These are phyloP conservation scores for Penicillium sp. DNA, from an alignment of 2,329 filamentous ascomycete genomes.

Conservation along the genomic window DNA sequence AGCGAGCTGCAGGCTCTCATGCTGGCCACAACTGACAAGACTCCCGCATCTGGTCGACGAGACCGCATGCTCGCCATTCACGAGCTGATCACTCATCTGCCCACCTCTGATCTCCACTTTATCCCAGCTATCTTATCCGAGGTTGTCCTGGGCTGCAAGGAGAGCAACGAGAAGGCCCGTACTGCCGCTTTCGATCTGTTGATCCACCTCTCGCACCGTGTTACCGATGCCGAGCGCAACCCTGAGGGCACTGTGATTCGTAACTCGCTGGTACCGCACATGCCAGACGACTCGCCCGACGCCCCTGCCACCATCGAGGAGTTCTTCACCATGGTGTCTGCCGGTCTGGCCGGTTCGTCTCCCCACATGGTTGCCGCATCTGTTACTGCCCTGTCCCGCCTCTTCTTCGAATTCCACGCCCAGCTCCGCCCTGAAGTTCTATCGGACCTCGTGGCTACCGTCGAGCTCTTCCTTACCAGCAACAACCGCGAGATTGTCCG, in stretches of 20 bases:
- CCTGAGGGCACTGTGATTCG: conserved; percentile 66
- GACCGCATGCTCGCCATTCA: conserved; percentile 80
- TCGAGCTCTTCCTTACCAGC: conserved; percentile 92
- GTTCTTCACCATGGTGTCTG: conserved; percentile 97
- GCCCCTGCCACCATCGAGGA: conserved; percentile 82
- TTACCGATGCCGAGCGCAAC: conserved; percentile 58
- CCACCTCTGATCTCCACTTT: conserved; percentile 77
- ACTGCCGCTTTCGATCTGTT: conserved; percentile 86
- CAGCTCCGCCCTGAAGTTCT: conserved; percentile 65
- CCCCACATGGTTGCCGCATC: conserved; percentile 97
- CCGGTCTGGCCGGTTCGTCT: conserved; percentile 83
- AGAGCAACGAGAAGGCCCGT: conserved; percentile 91
- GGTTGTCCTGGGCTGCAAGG: conserved; percentile 93
- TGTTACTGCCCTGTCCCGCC: conserved; percentile 90
- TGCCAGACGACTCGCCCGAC: conserved; percentile 72
- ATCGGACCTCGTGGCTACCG: conserved; percentile 81
- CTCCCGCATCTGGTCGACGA: conserved; percentile 75
- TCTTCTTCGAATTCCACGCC: conserved; percentile 84
- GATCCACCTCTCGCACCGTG: conserved; percentile 79
- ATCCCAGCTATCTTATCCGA: conserved; percentile 87
- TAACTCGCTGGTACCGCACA: conserved; percentile 79
- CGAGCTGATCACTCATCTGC: conserved; percentile 73
- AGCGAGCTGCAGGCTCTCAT: conserved; percentile 77
- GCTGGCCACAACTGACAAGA: conserved; percentile 73
- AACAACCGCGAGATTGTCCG: conserved; percentile 97